Evolutionary conservation across 2,329 filamentous ascomycete genomes (phyloP).

Genomic region (Aspergillus sp.): DNA sequence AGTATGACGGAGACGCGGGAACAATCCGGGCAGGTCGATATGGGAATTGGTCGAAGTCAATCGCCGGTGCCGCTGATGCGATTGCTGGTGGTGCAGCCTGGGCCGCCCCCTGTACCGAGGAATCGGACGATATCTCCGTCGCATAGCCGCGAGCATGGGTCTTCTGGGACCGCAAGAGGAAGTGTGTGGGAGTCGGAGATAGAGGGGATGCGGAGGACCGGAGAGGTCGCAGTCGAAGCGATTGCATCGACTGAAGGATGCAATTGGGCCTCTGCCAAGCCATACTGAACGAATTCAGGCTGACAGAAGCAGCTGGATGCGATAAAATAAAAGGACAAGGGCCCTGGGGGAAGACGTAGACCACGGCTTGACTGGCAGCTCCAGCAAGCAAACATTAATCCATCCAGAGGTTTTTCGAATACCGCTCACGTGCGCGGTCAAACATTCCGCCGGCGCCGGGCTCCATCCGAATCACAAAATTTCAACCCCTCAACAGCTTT

Average conservation of each 20-base stretch:
- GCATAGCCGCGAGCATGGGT: constrained; percentile 20
- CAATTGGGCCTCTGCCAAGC: constrained; percentile 31
- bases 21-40: constrained; percentile 61
- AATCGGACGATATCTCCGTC: constrained; percentile 14
- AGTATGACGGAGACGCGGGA: constrained; percentile 87
- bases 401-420: constrained; percentile 19
- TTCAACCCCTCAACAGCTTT: constrained; percentile 14
- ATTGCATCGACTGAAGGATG: constrained; percentile 29
- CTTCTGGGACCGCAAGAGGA: constrained; percentile 9
- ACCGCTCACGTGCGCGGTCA: constrained; percentile 18
- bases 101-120: not conserved
- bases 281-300: constrained; percentile 21
- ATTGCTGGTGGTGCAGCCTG: not conserved
- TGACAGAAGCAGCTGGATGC: constrained; percentile 6
- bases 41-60: constrained; percentile 24
- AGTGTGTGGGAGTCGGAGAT: constrained; percentile 8
- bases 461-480: constrained; percentile 22
- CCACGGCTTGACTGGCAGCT: not conserved
- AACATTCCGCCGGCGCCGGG: constrained; percentile 21
- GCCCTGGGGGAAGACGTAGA: not conserved
- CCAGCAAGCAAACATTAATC: not conserved
- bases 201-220: constrained; percentile 26
- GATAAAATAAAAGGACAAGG: not conserved
- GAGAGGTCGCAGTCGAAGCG: constrained; percentile 35
- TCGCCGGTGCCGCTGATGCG: constrained; percentile 23